Conservation (phyloP, 345 rosid genomes). For the Euphorbia peplus region DNA sequence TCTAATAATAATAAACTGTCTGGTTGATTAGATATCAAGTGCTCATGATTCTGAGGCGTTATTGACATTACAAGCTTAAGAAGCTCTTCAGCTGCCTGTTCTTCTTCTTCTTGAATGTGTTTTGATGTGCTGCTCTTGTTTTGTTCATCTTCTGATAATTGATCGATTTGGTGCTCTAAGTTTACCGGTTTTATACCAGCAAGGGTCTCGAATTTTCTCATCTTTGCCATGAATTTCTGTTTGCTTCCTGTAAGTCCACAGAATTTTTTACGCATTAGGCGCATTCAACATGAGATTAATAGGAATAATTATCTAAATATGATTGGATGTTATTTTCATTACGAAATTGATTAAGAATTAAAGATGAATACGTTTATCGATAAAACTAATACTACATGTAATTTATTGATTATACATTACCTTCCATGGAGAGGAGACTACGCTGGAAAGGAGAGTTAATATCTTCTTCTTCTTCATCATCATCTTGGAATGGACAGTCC, state of each 20-base stretch:
- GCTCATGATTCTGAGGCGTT: not conserved
- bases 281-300: too few relatives aligned
- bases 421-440: constrained; percentile 27
- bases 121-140: not conserved
- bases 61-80: constrained; percentile 18
- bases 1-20: constrained; percentile 45
- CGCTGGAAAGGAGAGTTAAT: constrained; percentile 27
- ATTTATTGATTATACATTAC: constrained; percentile 23
- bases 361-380: too few relatives aligned
- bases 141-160: constrained; percentile 26
- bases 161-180: constrained; percentile 51
- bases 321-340: too few relatives aligned
- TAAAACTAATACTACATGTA: too few relatives aligned
- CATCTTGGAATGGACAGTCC: constrained; percentile 76
- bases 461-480: constrained; percentile 42
- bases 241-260: constrained; percentile 36
- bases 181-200: constrained; percentile 54
- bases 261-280: not conserved
- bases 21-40: constrained; percentile 7
- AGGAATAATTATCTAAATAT: too few relatives aligned
- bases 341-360: too few relatives aligned
- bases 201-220: constrained; percentile 34
- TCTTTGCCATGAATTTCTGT: constrained; percentile 38
- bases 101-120: constrained; percentile 15
- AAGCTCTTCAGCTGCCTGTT: constrained; percentile 15